Conservation (phyloP, 1,284 basidiomycete genomes). For the Puccinia coronata region DNA sequence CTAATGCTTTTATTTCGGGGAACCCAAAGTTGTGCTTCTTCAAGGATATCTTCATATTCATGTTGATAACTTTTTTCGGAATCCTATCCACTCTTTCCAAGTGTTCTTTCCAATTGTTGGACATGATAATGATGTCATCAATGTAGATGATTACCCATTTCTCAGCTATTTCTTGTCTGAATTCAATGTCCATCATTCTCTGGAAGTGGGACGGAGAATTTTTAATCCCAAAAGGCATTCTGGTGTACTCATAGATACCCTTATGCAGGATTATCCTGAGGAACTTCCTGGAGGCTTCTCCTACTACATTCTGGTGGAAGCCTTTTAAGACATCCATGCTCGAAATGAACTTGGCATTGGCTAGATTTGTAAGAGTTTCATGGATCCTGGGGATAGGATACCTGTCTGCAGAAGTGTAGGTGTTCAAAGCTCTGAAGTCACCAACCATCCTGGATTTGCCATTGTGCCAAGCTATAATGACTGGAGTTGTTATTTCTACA, state of each 20-base stretch:
- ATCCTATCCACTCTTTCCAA: neutral
- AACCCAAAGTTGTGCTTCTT: slow-evolving; percentile 24
- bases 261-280: neutral
- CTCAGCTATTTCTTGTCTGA: neutral
- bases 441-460: neutral
- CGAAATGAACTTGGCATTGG: neutral
- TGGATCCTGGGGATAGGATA: neutral
- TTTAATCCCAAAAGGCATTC: slow-evolving; percentile 38
- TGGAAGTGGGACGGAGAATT: slow-evolving; percentile 19
- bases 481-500: neutral
- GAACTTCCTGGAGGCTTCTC: neutral
- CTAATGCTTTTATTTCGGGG: slow-evolving; percentile 53
- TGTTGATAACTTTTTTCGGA: neutral
- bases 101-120: neutral
- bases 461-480: neutral
- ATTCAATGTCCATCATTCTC: slow-evolving; percentile 24
- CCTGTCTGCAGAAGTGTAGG: neutral
- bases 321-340: slow-evolving; percentile 18
- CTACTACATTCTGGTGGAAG: slow-evolving; percentile 21
- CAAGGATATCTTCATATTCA: slow-evolving; percentile 18
- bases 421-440: slow-evolving; percentile 2
- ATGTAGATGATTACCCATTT: slow-evolving; percentile 7
- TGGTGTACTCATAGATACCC: slow-evolving; percentile 14
- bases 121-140: slow-evolving; percentile 29
- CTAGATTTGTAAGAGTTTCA: neutral